A percentile compares a stretch with the other conserved stretches of the same genome.
These are phyloP conservation scores for Phytomonas francai DNA, from an alignment of 208 protist species.

Conservation along the genomic window DNA sequence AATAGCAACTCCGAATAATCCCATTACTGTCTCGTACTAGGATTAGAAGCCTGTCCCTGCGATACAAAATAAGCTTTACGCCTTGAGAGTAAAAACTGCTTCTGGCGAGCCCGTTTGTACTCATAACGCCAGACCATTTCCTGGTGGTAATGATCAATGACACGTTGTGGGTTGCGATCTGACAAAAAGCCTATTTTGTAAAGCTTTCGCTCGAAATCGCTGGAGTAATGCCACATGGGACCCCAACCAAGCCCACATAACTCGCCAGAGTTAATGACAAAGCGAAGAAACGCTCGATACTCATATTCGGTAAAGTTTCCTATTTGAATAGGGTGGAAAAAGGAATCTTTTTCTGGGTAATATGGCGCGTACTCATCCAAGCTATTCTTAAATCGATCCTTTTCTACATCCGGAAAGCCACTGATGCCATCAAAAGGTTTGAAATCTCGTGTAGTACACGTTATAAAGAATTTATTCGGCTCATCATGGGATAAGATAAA, in stretches of 20 bases:
- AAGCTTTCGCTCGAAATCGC: conserved; percentile 87
- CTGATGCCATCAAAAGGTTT: conserved; percentile 85
- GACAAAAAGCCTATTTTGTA: conserved; percentile 92
- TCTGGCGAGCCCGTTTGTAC: conserved; percentile 84
- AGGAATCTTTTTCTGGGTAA: conserved; percentile 82
- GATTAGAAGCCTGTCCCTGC: neutral
- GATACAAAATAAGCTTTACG: neutral
- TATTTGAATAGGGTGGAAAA: conserved; percentile 83
- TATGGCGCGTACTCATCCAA: conserved; percentile 89
- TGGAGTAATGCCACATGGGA: conserved; percentile 87
- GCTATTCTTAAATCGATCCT: conserved; percentile 63
- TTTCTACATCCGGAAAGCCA: conserved; percentile 77
- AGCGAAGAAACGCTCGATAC: conserved; percentile 78
- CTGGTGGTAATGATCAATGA: conserved; percentile 91
- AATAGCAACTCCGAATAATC: neutral
- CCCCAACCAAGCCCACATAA: conserved; percentile 88
- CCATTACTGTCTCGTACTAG: neutral
- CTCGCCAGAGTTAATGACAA: conserved; percentile 87
- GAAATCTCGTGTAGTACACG: conserved; percentile 85
- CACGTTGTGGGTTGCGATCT: conserved; percentile 75
- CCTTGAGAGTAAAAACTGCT: conserved; percentile 74
- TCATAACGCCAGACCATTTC: conserved; percentile 88
- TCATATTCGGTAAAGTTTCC: conserved; percentile 89
- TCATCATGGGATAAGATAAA: conserved; percentile 74
- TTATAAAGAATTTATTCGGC: conserved; percentile 89